phyloP scores from a whole-genome alignment of 2,329 filamentous ascomycete species.

The Colletotrichum simmondsii region DNA sequence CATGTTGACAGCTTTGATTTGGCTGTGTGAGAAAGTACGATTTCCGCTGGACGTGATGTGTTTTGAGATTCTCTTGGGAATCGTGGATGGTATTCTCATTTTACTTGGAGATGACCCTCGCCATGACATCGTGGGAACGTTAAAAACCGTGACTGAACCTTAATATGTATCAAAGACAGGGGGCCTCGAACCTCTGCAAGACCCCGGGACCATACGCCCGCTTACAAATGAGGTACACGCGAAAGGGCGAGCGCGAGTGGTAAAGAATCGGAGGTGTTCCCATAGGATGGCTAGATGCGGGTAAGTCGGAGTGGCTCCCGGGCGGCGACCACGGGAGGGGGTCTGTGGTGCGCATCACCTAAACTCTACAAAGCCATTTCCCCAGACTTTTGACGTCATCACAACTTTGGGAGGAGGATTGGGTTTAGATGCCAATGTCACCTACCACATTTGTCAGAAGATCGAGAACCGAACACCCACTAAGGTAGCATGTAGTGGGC shows the following conservation, averaged over 20 bases:
- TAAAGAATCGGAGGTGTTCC: slow-evolving; percentile 9
- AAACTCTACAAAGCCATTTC: slow-evolving; percentile 9
- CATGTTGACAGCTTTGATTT: slow-evolving; percentile 45
- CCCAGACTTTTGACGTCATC: slow-evolving; percentile 27
- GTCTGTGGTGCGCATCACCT: slow-evolving; percentile 11
- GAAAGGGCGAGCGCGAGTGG: slow-evolving; percentile 5
- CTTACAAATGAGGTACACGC: slow-evolving; percentile 19
- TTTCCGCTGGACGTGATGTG: neutral
- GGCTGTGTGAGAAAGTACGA: neutral
- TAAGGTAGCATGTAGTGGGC: no score
- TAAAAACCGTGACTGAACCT: neutral
- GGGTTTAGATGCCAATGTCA: neutral
- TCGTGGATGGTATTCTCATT: slow-evolving; percentile 8
- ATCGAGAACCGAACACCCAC: no score
- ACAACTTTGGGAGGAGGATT: neutral
- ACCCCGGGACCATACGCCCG: neutral
- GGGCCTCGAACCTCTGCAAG: neutral
- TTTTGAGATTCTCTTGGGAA: neutral
- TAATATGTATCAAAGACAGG: slow-evolving; percentile 10
- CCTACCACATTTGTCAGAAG: neutral
- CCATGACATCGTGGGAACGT: neutral
- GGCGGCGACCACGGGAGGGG: neutral
- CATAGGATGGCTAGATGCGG: slow-evolving; percentile 11
- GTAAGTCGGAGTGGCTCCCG: neutral
- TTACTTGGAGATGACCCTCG: neutral